Evolutionary conservation across 371 early-diverging fungal species (phyloP).

Genomic region (Mucor irregularis): DNA sequence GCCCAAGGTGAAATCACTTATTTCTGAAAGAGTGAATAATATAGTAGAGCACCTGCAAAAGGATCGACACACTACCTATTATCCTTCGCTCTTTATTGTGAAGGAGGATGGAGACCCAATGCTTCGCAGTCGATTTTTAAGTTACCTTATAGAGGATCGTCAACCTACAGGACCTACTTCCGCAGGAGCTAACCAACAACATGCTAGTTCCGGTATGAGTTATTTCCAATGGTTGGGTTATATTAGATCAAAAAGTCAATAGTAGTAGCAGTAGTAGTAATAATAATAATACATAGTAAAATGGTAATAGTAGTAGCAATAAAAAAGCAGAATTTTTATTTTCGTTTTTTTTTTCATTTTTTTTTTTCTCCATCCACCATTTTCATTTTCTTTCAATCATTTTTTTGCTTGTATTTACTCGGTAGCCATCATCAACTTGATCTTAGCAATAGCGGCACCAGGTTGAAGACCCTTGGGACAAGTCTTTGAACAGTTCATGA

Average conservation of each 20-base stretch:
- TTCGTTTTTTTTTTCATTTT: too few relatives aligned
- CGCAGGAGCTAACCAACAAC: slow-evolving; percentile 45
- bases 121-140: slow-evolving; percentile 61
- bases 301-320: too few relatives aligned
- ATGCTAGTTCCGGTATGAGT: slow-evolving; percentile 67
- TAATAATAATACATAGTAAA: not conserved
- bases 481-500: slow-evolving; percentile 97
- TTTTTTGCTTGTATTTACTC: slow-evolving; percentile 50
- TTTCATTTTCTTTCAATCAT: too few relatives aligned
- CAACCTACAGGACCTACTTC: slow-evolving; percentile 36
- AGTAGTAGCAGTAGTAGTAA: not conserved
- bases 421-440: slow-evolving; percentile 91
- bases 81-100: slow-evolving; percentile 54
- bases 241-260: slow-evolving; percentile 41
- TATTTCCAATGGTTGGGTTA: slow-evolving; percentile 76
- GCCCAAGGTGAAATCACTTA: slow-evolving; percentile 32
- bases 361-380: too few relatives aligned
- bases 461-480: slow-evolving; percentile 98
- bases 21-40: slow-evolving; percentile 33
- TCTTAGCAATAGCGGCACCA: slow-evolving; percentile 93
- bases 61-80: slow-evolving; percentile 27
- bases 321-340: too few relatives aligned
- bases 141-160: slow-evolving; percentile 68
- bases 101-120: slow-evolving; percentile 76
- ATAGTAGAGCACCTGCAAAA: slow-evolving; percentile 21